These are phyloP conservation scores for Blastobotrys terrestris DNA, from an alignment of 805 yeast species.

Conservation along the genomic window DNA sequence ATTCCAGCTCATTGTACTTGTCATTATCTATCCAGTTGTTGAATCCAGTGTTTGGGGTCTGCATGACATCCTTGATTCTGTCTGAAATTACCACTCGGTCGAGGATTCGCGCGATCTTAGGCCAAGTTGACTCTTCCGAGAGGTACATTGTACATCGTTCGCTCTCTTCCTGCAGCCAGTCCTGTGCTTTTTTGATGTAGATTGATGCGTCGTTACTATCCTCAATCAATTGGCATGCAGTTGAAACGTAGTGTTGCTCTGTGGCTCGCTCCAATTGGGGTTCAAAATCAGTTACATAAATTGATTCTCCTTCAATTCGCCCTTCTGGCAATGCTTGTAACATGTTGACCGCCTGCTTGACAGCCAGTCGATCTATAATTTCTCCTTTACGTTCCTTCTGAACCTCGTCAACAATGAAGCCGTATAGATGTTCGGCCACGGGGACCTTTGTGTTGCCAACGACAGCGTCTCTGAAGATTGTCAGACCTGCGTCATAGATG, in stretches of 20 bases:
- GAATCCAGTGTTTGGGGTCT: slow-evolving; percentile 50
- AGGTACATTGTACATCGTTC: slow-evolving; percentile 47
- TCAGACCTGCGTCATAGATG: slow-evolving; percentile 68
- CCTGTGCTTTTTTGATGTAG: slow-evolving; percentile 47
- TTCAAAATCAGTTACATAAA: slow-evolving; percentile 60
- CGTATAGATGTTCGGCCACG: slow-evolving; percentile 47
- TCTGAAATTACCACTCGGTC: slow-evolving; percentile 53
- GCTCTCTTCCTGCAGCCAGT: slow-evolving; percentile 58
- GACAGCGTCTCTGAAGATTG: slow-evolving; percentile 55
- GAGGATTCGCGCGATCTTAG: slow-evolving; percentile 50
- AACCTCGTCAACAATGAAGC: slow-evolving; percentile 49
- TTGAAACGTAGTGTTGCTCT: slow-evolving; percentile 45
- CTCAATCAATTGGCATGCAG: slow-evolving; percentile 41
- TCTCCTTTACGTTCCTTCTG: slow-evolving; percentile 51
- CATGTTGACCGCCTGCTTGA: slow-evolving; percentile 62
- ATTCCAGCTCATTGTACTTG: slow-evolving; percentile 37
- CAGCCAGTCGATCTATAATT: slow-evolving; percentile 49
- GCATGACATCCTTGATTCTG: slow-evolving; percentile 51
- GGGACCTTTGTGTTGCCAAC: slow-evolving; percentile 44
- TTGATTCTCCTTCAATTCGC: slow-evolving; percentile 40
- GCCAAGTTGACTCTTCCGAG: slow-evolving; percentile 45
- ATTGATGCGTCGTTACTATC: slow-evolving; percentile 42
- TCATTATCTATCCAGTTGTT: slow-evolving; percentile 49
- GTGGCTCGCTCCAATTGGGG: slow-evolving; percentile 54
- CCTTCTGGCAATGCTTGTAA: slow-evolving; percentile 48